A percentile compares a stretch with the other conserved stretches of the same genome.
phyloP scores from a whole-genome alignment of 2,329 filamentous ascomycete genomes.

The Hymenoscyphus scutula region DNA sequence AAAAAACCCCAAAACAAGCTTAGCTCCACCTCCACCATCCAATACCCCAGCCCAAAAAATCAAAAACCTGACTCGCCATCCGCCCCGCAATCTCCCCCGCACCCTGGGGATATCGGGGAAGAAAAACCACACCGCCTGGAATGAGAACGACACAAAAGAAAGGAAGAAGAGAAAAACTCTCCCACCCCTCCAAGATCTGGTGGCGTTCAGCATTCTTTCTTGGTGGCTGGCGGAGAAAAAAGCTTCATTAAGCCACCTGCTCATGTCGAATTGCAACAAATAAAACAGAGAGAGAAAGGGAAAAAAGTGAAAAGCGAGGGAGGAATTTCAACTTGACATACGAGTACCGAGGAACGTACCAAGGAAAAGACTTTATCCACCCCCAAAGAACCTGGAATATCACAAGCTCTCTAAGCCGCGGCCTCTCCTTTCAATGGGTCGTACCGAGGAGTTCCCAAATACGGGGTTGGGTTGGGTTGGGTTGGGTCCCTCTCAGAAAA shows the following conservation, averaged over 20 bases:
- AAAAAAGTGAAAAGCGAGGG: too few species aligned
- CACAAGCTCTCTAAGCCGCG: background rate
- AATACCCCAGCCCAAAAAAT: background rate
- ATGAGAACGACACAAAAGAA: too few species aligned
- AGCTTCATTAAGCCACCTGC: background rate
- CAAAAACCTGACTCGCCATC: background rate
- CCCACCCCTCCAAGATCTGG: background rate
- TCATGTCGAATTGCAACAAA: background rate
- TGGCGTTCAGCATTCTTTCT: background rate
- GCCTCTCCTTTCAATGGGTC: background rate
- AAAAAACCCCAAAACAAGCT: too few species aligned
- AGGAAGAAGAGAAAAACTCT: too few species aligned
- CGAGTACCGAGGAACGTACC: background rate
- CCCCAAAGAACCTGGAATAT: too few species aligned
- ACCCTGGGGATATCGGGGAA: background rate
- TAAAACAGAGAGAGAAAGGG: too few species aligned
- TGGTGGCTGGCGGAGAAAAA: background rate
- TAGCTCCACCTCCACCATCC: background rate
- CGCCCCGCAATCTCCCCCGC: background rate
- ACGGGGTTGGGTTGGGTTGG: too few species aligned
- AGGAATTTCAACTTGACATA: too few species aligned
- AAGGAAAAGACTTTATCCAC: background rate
- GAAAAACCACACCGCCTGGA: background rate
- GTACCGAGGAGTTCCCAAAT: background rate
- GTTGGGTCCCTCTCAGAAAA: background rate